Percentiles rank a stretch among this genome's conserved stretches.
These are phyloP conservation scores for Purpureocillium lavendulum DNA, from an alignment of 2,329 filamentous ascomycete species.

Conservation along the genomic window DNA sequence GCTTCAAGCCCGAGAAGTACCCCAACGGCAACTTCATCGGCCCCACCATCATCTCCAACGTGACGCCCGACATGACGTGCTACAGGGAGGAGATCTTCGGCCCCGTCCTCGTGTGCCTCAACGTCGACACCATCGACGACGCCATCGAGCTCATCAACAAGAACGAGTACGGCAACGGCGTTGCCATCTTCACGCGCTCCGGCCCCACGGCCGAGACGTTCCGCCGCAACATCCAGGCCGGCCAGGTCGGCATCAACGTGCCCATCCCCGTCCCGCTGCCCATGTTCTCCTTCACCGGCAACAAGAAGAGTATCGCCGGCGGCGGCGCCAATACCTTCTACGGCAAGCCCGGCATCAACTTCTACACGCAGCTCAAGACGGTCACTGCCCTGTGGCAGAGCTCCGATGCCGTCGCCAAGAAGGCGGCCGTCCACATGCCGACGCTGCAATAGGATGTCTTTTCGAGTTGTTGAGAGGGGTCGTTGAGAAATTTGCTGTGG, in stretches of 20 bases:
- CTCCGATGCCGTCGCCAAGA: constrained; percentile 75
- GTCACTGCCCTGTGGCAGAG: constrained; percentile 87
- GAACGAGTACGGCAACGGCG: constrained; percentile 83
- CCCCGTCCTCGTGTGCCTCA: constrained; percentile 74
- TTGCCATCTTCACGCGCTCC: constrained; percentile 74
- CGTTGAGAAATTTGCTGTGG: too few relatives aligned
- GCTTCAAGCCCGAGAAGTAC: constrained; percentile 67
- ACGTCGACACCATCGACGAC: constrained; percentile 69
- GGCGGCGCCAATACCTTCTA: constrained; percentile 94
- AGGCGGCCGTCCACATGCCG: constrained; percentile 86
- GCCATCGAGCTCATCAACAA: constrained; percentile 75
- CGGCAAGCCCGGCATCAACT: constrained; percentile 82
- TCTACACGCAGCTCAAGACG: constrained; percentile 97
- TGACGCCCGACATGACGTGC: constrained; percentile 74
- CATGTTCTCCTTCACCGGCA: constrained; percentile 66
- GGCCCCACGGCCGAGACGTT: constrained; percentile 71
- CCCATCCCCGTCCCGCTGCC: constrained; percentile 66
- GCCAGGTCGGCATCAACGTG: constrained; percentile 81
- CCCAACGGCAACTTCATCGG: constrained; percentile 80
- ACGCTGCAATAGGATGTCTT: constrained; percentile 27
- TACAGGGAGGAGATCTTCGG: constrained; percentile 83
- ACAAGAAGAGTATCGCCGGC: constrained; percentile 87
- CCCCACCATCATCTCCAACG: constrained; percentile 75
- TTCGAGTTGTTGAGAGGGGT: too few relatives aligned
- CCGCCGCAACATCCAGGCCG: constrained; percentile 73